Conservation (phyloP, 169 alveolate genomes). For the Plasmodium adleri region DNA sequence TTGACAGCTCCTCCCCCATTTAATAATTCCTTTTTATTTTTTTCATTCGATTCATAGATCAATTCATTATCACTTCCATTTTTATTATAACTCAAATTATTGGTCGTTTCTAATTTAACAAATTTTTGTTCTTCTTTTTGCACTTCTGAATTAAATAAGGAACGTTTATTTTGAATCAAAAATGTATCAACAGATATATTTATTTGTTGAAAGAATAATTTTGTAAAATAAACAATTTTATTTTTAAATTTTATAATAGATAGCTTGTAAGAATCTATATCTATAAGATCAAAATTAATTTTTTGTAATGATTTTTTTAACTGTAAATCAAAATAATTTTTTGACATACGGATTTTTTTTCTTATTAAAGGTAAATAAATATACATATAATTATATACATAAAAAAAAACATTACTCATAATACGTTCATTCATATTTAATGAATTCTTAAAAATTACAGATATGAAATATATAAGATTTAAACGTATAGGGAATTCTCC, state of each 20-base stretch:
- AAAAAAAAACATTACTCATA: conserved; percentile 70
- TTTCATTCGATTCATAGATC: too few relatives aligned
- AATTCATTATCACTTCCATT: background rate
- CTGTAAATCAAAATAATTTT: conserved; percentile 64
- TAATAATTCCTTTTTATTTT: too few relatives aligned
- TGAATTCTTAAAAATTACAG: conserved; percentile 31
- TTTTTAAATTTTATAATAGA: conserved; percentile 51
- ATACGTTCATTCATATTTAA: conserved; percentile 28
- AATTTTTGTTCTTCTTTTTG: background rate
- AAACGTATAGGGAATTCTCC: conserved; percentile 66
- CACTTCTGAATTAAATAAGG: conserved; percentile 14
- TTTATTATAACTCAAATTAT: background rate
- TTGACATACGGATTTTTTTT: conserved; percentile 39
- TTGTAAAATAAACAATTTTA: conserved; percentile 45
- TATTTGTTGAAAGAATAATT: conserved; percentile 71
- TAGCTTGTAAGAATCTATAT: conserved; percentile 51
- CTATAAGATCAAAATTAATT: conserved; percentile 51
- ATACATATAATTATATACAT: conserved; percentile 69
- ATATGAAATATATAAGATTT: conserved; percentile 38
- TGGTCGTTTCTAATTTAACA: background rate
- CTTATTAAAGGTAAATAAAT: conserved; percentile 60
- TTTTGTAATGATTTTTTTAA: conserved; percentile 51
- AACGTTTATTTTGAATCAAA: conserved; percentile 20
- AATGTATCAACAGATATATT: conserved; percentile 60
- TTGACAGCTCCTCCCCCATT: too few relatives aligned